Evolutionary conservation across 1,284 basidiomycete species (phyloP).

Genomic region (Leccinum solheimii): DNA sequence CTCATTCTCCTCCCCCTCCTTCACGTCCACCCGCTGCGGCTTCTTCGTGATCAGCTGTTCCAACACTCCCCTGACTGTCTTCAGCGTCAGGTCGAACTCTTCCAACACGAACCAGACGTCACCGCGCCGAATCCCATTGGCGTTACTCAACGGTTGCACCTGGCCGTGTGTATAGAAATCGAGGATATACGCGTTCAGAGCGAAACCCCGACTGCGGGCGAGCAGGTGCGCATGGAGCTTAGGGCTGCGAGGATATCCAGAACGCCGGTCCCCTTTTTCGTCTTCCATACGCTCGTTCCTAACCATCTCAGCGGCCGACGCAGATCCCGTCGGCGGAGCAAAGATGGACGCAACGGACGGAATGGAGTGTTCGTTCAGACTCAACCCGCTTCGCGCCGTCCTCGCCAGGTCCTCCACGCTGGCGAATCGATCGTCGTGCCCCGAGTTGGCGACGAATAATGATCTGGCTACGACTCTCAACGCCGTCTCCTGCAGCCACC

Average conservation of each 20-base stretch:
- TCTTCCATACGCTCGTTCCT: background rate
- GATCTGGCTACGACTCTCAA: slow-evolving; percentile 47
- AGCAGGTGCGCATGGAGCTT: background rate
- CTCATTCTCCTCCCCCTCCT: slow-evolving; percentile 15
- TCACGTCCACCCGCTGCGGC: slow-evolving; percentile 28
- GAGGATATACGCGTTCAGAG: slow-evolving; percentile 62
- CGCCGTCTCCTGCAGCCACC: slow-evolving; percentile 39
- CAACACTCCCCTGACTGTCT: slow-evolving; percentile 45
- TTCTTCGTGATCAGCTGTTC: slow-evolving; percentile 45
- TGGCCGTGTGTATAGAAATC: slow-evolving; percentile 72
- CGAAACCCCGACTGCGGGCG: slow-evolving; percentile 14
- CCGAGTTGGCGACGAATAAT: slow-evolving; percentile 62
- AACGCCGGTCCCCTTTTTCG: background rate
- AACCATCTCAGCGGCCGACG: background rate
- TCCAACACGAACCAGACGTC: slow-evolving; percentile 65
- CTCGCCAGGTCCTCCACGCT: slow-evolving; percentile 51
- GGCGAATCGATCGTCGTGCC: slow-evolving; percentile 54
- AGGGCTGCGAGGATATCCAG: background rate
- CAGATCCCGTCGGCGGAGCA: background rate
- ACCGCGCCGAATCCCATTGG: slow-evolving; percentile 58
- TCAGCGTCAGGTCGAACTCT: slow-evolving; percentile 54
- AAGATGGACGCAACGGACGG: slow-evolving; percentile 53
- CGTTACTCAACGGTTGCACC: slow-evolving; percentile 44
- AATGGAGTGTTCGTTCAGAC: slow-evolving; percentile 57
- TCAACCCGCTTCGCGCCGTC: slow-evolving; percentile 53